Evolutionary conservation across 1,139 yeast species (phyloP), one percentile per base, ranked within the genome.

Genomic region (Geotrichum australiense): DNA sequence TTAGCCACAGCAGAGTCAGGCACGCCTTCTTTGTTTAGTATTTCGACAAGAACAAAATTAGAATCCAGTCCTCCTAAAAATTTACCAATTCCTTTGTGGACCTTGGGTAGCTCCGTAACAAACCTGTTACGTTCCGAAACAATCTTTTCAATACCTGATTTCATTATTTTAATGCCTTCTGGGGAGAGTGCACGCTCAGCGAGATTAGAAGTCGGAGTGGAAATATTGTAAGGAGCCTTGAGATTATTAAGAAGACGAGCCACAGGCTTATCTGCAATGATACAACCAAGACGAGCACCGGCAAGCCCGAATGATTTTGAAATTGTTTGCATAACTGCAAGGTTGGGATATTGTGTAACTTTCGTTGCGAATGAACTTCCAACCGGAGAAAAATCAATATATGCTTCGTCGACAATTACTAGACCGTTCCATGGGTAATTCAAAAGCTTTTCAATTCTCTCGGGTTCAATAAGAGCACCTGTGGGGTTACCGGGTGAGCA

Each of bases 401-500:
- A 91, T 0, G 98, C 98, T 63, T 91, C 98, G 62, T 91, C 98
- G 1, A 87, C 81, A 11, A 89, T 81, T 8, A 91, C 76, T 26
- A 89, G 61, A 3, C 96, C 96, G 54, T 80, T 78, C 81, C 87
- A 80, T 16, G 71, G 70, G 44, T 69, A 67, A 10, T 68, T 58
- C 42, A 85, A 63, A 19, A 91, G 61, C 37, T 68, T 62, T 36
- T 74, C 64, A 16, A 91, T 64, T 20, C 66, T 63, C 0, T 60
- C 62, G 7, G 71, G 68, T 21, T 71, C 68, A 30, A 91, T 61
- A 38, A 76, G 64, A 29, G 77, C 73, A 3, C 82, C 96, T 0
- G 98, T 91, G 25, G 98, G 98, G 59, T 91, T 91, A 23, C 98
- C 98, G n/a, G 98, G 98, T 1, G 96, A 84, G n/a, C 97, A 89